A percentile compares a stretch with the other conserved stretches of the same genome.
phyloP scores from a whole-genome alignment of 1,284 basidiomycete species.

The Leccinum fallax region DNA sequence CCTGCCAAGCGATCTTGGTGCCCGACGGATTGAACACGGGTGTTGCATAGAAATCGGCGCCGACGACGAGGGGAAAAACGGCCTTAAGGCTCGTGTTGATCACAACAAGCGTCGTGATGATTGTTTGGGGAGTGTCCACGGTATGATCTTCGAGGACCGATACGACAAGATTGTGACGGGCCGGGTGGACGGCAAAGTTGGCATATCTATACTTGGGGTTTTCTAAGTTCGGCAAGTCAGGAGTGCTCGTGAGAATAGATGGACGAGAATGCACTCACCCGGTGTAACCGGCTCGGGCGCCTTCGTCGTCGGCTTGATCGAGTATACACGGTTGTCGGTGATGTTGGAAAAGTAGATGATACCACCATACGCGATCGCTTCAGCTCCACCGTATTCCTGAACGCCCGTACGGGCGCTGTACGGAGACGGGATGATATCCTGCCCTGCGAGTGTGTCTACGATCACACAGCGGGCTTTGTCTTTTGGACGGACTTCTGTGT shows the following conservation, averaged over 20 bases:
- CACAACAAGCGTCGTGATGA: slow-evolving; percentile 51
- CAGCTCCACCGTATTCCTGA: slow-evolving; percentile 46
- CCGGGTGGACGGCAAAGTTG: slow-evolving; percentile 31
- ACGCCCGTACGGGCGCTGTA: slow-evolving; percentile 42
- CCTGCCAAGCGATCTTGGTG: slow-evolving; percentile 63
- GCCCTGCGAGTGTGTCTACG: slow-evolving; percentile 23
- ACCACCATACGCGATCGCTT: slow-evolving; percentile 33
- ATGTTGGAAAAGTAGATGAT: slow-evolving; percentile 40
- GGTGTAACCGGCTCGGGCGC: slow-evolving; percentile 28
- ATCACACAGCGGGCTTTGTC: slow-evolving; percentile 38
- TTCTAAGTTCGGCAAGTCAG: slow-evolving; percentile 16
- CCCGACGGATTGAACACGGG: slow-evolving; percentile 73
- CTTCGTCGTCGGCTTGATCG: slow-evolving; percentile 11
- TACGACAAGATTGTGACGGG: slow-evolving; percentile 27
- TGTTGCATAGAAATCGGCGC: slow-evolving; percentile 57
- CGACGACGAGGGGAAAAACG: slow-evolving; percentile 37
- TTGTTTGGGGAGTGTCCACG: slow-evolving; percentile 45
- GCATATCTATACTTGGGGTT: slow-evolving; percentile 59
- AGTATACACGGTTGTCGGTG: slow-evolving; percentile 28
- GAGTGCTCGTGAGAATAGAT: not conserved
- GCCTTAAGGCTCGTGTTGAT: slow-evolving; percentile 43
- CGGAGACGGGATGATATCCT: slow-evolving; percentile 36
- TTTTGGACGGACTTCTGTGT: slow-evolving; percentile 43
- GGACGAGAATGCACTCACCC: slow-evolving; percentile 16
- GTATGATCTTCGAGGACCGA: slow-evolving; percentile 62